Evolutionary conservation across 148 eudicot genomes (phyloP).

Genomic region (Silene conica): DNA sequence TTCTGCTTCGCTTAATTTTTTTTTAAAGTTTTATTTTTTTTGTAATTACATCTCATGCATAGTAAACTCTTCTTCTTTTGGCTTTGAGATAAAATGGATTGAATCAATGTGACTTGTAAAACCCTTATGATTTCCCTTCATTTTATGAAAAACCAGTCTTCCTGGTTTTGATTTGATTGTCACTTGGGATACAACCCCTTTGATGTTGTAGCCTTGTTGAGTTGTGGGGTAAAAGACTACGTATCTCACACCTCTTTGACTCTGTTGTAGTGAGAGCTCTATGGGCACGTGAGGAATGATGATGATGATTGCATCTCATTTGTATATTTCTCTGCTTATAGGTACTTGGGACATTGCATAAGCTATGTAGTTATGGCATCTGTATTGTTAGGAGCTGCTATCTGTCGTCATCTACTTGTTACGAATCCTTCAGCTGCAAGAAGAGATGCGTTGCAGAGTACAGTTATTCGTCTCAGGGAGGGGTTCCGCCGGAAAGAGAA

Average conservation of each 20-base stretch:
- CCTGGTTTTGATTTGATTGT: background rate
- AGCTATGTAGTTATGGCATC: slow-evolving; percentile 97
- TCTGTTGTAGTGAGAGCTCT: background rate
- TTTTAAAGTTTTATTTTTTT: background rate
- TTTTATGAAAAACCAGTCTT: background rate
- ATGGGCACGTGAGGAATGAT: background rate
- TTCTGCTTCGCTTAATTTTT: background rate
- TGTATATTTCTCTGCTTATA: slow-evolving; percentile 23
- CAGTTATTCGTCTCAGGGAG: slow-evolving; percentile 92
- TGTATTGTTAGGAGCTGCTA: slow-evolving; percentile 94
- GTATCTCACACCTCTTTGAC: background rate
- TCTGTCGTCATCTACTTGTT: slow-evolving; percentile 82
- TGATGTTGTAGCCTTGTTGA: slow-evolving; percentile 3
- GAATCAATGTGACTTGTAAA: background rate
- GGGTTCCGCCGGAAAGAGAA: slow-evolving; percentile 89
- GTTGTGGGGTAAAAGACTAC: background rate
- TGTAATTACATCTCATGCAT: background rate
- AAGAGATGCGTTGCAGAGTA: slow-evolving; percentile 94
- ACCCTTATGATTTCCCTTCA: background rate
- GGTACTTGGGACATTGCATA: slow-evolving; percentile 95
- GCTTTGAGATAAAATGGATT: slow-evolving; percentile 4
- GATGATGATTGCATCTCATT: slow-evolving; percentile 5
- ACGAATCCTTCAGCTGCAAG: slow-evolving; percentile 91
- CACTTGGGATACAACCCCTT: background rate
- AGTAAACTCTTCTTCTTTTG: background rate